Conservation (phyloP, 768 basidiomycete species). For the Tephrocybe sp. region DNA sequence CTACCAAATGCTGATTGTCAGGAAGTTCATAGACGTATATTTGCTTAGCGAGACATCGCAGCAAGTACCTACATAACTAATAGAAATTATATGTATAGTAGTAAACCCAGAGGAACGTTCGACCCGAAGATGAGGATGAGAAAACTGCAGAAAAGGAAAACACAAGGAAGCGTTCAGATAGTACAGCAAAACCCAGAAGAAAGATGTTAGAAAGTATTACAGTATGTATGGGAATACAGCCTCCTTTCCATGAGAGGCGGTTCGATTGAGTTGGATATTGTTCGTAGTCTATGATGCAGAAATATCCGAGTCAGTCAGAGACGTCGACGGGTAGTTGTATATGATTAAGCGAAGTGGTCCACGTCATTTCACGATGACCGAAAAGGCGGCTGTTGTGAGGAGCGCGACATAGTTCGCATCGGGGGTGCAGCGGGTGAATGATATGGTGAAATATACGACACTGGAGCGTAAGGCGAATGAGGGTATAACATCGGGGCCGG, state of each 20-base stretch:
- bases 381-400: constrained; percentile 5
- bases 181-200: not conserved
- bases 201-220: constrained; percentile 2
- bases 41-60: not conserved
- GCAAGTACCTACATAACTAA: not conserved
- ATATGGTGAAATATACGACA: constrained; percentile 12
- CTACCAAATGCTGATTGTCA: no score
- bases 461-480: constrained; percentile 14
- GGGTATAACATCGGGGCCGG: constrained; percentile 4
- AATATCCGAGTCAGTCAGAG: not conserved
- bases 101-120: not conserved
- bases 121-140: not conserved
- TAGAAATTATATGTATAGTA: constrained; percentile 4
- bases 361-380: constrained; percentile 2
- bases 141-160: not conserved
- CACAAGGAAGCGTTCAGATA: not conserved
- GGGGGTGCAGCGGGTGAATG: constrained; percentile 12
- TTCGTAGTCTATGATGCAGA: constrained; percentile 1
- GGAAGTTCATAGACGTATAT: no score
- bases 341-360: not conserved
- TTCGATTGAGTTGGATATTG: constrained; percentile 1
- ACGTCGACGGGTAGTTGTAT: not conserved
- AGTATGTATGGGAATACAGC: constrained; percentile 7
- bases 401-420: constrained; percentile 9
- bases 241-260: not conserved